A percentile compares a stretch with the other conserved stretches of the same genome.
These are phyloP conservation scores for Penicillium polonicum DNA, from an alignment of 2,329 filamentous ascomycete species.

Conservation along the genomic window DNA sequence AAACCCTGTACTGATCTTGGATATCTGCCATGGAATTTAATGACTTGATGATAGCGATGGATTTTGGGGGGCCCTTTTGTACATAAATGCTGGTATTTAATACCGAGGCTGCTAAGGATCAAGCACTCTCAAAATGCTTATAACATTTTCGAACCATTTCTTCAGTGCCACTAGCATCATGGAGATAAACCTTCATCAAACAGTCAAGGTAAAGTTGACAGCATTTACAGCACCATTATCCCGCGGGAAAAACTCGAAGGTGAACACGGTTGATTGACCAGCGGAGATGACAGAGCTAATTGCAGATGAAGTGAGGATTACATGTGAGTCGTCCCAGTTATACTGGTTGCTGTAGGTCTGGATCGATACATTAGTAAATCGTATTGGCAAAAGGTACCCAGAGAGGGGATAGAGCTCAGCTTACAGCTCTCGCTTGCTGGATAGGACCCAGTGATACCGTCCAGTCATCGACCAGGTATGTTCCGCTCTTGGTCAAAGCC, in stretches of 20 bases:
- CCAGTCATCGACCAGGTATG: conserved; percentile 57
- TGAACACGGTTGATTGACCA: conserved; percentile 49
- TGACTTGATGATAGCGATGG: conserved; percentile 8
- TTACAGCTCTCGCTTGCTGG: conserved; percentile 48
- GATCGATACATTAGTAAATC: background rate
- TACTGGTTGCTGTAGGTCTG: conserved; percentile 54
- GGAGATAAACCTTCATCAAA: conserved; percentile 24
- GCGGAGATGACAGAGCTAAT: conserved; percentile 49
- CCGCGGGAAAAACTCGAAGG: conserved; percentile 57
- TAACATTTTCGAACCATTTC: background rate
- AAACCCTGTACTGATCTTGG: conserved; percentile 47
- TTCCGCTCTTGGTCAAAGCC: conserved; percentile 50
- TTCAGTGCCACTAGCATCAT: background rate
- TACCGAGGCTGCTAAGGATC: background rate
- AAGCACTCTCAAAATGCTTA: background rate
- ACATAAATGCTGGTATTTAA: background rate
- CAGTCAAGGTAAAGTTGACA: conserved; percentile 50
- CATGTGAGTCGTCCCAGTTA: conserved; percentile 49
- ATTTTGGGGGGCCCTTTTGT: background rate
- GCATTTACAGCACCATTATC: conserved; percentile 46
- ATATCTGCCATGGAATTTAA: background rate
- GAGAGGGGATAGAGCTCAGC: background rate
- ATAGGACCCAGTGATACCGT: conserved; percentile 54
- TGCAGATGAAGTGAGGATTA: conserved; percentile 50
- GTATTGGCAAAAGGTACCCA: background rate